These are phyloP conservation scores for Platanthera zijinensis DNA, from an alignment of 106 monocot species.

Conservation along the genomic window DNA sequence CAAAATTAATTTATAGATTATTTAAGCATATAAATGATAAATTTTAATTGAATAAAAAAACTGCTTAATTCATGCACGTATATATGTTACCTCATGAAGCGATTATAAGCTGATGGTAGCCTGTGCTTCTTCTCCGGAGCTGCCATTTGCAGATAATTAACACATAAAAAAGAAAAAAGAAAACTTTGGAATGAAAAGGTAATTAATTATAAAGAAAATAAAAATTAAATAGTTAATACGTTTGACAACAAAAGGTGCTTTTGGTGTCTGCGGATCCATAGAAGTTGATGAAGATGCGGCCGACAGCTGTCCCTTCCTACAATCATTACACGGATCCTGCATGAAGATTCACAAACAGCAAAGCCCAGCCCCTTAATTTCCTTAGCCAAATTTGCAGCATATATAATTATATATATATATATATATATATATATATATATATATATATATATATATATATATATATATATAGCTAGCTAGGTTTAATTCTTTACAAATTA, in stretches of 20 bases:
- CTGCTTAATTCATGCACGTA: too few species aligned
- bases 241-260: slow-evolving; percentile 54
- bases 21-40: background rate
- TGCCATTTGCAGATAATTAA: slow-evolving; percentile 18
- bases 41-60: background rate
- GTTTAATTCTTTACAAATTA: too few species aligned
- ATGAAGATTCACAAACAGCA: background rate
- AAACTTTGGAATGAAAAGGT: slow-evolving; percentile 2
- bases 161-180: background rate
- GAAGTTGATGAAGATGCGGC: slow-evolving; percentile 23
- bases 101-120: slow-evolving; percentile 92
- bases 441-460: too few species aligned
- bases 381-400: too few species aligned
- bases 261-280: slow-evolving; percentile 18
- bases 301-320: slow-evolving; percentile 21
- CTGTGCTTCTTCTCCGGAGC: slow-evolving; percentile 96
- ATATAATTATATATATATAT: too few species aligned
- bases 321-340: slow-evolving; percentile 33
- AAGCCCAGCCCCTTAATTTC: background rate
- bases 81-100: slow-evolving; percentile 80
- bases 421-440: too few species aligned
- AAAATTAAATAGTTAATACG: slow-evolving; percentile 18
- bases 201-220: background rate
- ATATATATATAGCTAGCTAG: too few species aligned
- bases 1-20: background rate